Evolutionary conservation across 2,329 filamentous ascomycete species (phyloP), one percentile per base, ranked within the genome.

Genomic region (Fusarium humuli): DNA sequence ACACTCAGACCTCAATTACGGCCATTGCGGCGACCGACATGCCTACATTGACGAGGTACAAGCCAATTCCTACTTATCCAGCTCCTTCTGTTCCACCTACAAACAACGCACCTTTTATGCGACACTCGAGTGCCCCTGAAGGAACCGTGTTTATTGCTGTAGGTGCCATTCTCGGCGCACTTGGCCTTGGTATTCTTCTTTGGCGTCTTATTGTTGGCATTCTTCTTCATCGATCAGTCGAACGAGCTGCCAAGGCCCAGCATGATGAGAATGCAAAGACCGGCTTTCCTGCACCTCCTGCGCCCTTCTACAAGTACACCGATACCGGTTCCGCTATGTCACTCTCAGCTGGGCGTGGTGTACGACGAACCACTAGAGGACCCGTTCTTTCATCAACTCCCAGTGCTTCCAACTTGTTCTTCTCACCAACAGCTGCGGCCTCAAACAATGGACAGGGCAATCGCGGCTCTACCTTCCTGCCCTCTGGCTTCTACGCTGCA

Each of bases 111-210:
- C 94, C 95, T 18, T 99, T 93, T 78, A 97, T 98, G 93, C 91
- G 94, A 77, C 90, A 91, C 75, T 97, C 94, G 1, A 90, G 82
- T 56, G 85, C 94, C 13, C 96, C 96, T 4, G 92, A 98, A 76
- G 96, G 96, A 57, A 98, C 95, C 6, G 92, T 99, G 63, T 99
- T 99, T 83, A 99, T 99, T 75, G 92, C 90, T 23, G 96, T 98
- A 2, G 96, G 96, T 47, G 92, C 94, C 27, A 91, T 94, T 29
- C 87, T 99, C 9, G 96, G 93, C 18, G 91, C 94, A 71, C 88
- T 98, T 69, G 93, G 90, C 13, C 83, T 94, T 11, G 90, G 90
- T n/a, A 88, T 98, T 46, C 85, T 99, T 14, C 85, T 92, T 61
- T 99, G 96, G 96, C 93, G 95, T 65, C 91, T 87, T 53, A 87